Conservation (phyloP, 1,284 basidiomycete genomes). For the Ceratobasidium sp. region DNA sequence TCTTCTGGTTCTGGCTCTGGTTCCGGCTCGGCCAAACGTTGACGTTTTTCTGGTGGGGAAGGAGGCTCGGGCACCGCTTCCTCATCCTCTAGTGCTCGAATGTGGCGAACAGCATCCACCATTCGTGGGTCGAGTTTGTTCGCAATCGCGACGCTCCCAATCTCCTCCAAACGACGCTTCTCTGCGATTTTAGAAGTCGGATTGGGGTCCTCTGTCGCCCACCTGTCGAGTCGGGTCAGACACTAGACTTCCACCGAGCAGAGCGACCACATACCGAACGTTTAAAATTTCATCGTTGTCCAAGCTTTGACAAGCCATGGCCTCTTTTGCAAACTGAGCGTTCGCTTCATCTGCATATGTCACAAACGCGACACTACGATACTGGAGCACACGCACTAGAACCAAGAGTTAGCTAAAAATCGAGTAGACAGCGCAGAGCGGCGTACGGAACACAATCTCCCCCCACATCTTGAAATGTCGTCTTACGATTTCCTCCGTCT, state of each 20-base stretch:
- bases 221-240: constrained; percentile 51
- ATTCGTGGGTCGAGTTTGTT: constrained; percentile 82
- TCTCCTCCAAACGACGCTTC: constrained; percentile 77
- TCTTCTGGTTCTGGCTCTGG: constrained; percentile 46
- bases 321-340: constrained; percentile 97
- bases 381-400: constrained; percentile 86
- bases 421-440: background rate
- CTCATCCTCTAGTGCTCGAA: constrained; percentile 86
- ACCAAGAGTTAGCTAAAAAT: constrained; percentile 41
- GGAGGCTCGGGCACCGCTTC: constrained; percentile 48
- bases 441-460: constrained; percentile 89
- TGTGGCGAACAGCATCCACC: constrained; percentile 81
- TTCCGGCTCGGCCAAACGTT: constrained; percentile 46
- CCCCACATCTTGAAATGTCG: constrained; percentile 98
- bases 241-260: constrained; percentile 33
- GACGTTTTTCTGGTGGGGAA: constrained; percentile 47
- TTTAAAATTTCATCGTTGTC: constrained; percentile 98
- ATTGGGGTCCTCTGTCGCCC: constrained; percentile 97
- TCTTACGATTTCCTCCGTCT: constrained; percentile 87
- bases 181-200: constrained; percentile 85
- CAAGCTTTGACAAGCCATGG: constrained; percentile 98
- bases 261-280: constrained; percentile 63
- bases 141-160: constrained; percentile 81
- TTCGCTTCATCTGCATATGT: constrained; percentile 87
- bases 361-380: constrained; percentile 95